phyloP scores from a whole-genome alignment of 345 rosid species.

The Lumnitzera littorea region DNA sequence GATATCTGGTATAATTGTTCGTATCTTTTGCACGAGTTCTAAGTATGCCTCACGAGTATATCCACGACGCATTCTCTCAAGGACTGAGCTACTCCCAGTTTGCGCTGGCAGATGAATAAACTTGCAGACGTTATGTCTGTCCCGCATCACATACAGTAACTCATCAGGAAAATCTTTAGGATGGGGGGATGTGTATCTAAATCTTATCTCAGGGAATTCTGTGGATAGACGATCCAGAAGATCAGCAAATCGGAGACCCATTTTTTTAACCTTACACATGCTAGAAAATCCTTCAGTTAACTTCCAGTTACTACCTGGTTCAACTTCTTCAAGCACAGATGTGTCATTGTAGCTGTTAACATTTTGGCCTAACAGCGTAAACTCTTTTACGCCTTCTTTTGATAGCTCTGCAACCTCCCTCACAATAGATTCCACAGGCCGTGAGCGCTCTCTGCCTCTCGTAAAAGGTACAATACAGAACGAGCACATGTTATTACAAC shows the following conservation, averaged over 20 bases:
- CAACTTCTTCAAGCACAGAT: conserved; percentile 48
- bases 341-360: conserved; percentile 90
- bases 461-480: conserved; percentile 96
- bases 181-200: conserved; percentile 94
- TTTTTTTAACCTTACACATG: conserved; percentile 62
- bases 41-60: conserved; percentile 91
- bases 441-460: conserved; percentile 90
- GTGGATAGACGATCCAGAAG: conserved; percentile 72
- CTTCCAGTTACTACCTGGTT: conserved; percentile 66
- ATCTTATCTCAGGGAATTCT: conserved; percentile 95
- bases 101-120: conserved; percentile 92
- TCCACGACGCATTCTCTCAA: conserved; percentile 79
- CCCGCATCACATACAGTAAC: conserved; percentile 66
- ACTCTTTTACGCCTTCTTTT: conserved; percentile 87
- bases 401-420: conserved; percentile 79
- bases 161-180: conserved; percentile 94
- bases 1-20: conserved; percentile 68
- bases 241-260: conserved; percentile 85
- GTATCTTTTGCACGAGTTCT: conserved; percentile 75
- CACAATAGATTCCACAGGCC: conserved; percentile 79
- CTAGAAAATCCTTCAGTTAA: conserved; percentile 83
- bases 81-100: conserved; percentile 64
- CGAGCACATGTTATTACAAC: conserved; percentile 96
- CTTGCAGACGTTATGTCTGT: conserved; percentile 75
- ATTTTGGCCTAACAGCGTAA: conserved; percentile 89